Evolutionary conservation across 2,329 filamentous ascomycete species (phyloP), one percentile per base, ranked within the genome.

Genomic region (Lachnellula occidentalis): DNA sequence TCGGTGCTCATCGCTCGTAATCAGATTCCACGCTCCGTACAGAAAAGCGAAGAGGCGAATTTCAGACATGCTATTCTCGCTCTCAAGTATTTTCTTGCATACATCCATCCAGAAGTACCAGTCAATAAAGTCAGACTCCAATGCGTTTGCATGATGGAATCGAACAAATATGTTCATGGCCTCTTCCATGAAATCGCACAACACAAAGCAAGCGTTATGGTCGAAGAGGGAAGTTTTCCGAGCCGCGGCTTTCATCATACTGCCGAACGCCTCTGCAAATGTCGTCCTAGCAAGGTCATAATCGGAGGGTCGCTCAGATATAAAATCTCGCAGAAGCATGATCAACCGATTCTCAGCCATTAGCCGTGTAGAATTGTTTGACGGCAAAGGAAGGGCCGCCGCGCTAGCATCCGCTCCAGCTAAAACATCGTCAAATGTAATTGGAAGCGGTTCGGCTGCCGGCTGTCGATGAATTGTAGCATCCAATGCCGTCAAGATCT

Each of bases 131-230:
- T 77, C 61, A 63, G 69, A 58, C 31, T 65, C 61, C 12, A 57
- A 51, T n/a, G 19, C 47, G 37, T 64, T 59, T 67, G 76, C 70
- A 73, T 80, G 71, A 36, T 74, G 72, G 60, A 85, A 88, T 51
- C 82, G 78, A 41, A 82, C 75, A 56, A 87, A 74, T 49, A 88
- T 82, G 1, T 78, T 73, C 47, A 88, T 73, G 21, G 83, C 77
- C 66, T 90, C 86, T 66, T 89, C 86, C 53, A 88, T 74, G 58
- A 89, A 85, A 67, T 90, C 86, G 64, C 85, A 86, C 21, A 90
- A 73, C n/a, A 85, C 80, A 66, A 88, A 88, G 67, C 86, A 89
- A 47, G 85, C 83, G 66, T 81, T 83, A 63, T 86, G 84, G 64
- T 89, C 82, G 67, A 83, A 88, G 21, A 87, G 70, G 1, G 85